Conservation (phyloP, 108 stramenopile species). For the Cylindrotheca closterium region DNA sequence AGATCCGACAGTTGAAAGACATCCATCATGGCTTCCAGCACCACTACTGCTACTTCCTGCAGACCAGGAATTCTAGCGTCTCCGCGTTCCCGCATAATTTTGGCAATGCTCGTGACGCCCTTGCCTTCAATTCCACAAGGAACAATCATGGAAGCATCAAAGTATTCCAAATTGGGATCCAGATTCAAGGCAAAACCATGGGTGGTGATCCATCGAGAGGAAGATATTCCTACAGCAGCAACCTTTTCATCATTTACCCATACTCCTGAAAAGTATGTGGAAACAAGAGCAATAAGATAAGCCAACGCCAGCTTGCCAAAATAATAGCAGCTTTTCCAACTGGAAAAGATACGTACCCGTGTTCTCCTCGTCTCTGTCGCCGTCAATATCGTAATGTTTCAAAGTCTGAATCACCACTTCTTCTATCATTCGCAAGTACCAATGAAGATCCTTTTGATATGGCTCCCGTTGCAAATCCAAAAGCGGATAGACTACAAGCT, state of each 20-base stretch:
- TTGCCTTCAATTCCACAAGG: slow-evolving; percentile 82
- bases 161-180: slow-evolving; percentile 67
- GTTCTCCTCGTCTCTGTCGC: slow-evolving; percentile 59
- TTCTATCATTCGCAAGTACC: slow-evolving; percentile 92
- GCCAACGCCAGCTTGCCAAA: too few relatives aligned
- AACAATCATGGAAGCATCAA: slow-evolving; percentile 72
- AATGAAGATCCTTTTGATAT: slow-evolving; percentile 89
- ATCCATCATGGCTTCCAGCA: slow-evolving; percentile 24
- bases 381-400: slow-evolving; percentile 55
- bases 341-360: slow-evolving; percentile 45
- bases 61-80: slow-evolving; percentile 16
- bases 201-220: slow-evolving; percentile 94
- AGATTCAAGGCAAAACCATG: slow-evolving; percentile 99
- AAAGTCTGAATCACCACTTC: slow-evolving; percentile 86
- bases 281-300: too few relatives aligned
- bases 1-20: slow-evolving; percentile 32
- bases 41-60: slow-evolving; percentile 31
- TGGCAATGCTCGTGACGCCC: slow-evolving; percentile 76
- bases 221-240: slow-evolving; percentile 89
- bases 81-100: slow-evolving; percentile 43
- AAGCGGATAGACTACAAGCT: slow-evolving; percentile 94
- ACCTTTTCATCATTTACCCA: slow-evolving; percentile 91
- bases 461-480: slow-evolving; percentile 68
- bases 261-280: slow-evolving; percentile 28
- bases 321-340: too few relatives aligned